phyloP scores from a whole-genome alignment of 768 basidiomycete genomes.

The Cystofilobasidium macerans region DNA sequence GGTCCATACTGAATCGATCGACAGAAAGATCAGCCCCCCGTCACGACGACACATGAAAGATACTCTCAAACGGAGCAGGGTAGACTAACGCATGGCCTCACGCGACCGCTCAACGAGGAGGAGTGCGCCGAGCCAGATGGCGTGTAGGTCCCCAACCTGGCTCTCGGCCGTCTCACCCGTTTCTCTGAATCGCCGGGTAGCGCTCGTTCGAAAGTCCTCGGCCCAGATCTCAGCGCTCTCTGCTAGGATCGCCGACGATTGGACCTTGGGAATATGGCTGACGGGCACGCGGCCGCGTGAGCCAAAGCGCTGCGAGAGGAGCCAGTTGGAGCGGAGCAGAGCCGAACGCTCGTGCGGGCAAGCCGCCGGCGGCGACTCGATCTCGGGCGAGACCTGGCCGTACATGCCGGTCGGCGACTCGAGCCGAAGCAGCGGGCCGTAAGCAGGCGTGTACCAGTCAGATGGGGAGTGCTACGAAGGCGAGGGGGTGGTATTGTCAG shows the following conservation, averaged over 20 bases:
- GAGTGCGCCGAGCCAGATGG: slow-evolving; percentile 15
- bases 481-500: no score
- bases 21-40: no score
- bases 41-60: no score
- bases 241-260: neutral
- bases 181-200: slow-evolving; percentile 16
- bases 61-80: no score
- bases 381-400: neutral
- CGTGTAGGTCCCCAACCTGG: slow-evolving; percentile 16
- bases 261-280: slow-evolving; percentile 19
- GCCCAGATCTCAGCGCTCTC: slow-evolving; percentile 20
- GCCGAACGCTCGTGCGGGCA: slow-evolving; percentile 19
- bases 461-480: neutral
- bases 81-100: slow-evolving; percentile 14
- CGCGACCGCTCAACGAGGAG: slow-evolving; percentile 21
- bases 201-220: slow-evolving; percentile 8
- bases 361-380: neutral
- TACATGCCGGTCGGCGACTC: neutral
- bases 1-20: slow-evolving; percentile 31
- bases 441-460: slow-evolving; percentile 20
- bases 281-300: slow-evolving; percentile 1
- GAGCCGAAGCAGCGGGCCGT: slow-evolving; percentile 19
- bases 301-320: slow-evolving; percentile 15
- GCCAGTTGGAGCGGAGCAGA: slow-evolving; percentile 14
- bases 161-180: neutral